phyloP scores from a whole-genome alignment of 768 basidiomycete genomes.

The Boletus rex-veris region DNA sequence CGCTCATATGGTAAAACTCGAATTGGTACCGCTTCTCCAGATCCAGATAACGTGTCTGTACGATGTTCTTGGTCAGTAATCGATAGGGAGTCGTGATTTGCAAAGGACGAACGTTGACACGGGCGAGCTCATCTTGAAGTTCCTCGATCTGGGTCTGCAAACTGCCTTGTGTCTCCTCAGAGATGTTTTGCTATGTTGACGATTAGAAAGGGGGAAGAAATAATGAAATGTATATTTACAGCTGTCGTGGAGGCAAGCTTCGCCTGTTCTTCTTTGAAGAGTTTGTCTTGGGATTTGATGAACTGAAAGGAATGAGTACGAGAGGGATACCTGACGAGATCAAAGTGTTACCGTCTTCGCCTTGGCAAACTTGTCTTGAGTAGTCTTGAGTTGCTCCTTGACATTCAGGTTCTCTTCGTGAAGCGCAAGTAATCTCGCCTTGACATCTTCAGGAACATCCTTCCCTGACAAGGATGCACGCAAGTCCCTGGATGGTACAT shows the following conservation, averaged over 20 bases:
- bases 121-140: slow-evolving; percentile 59
- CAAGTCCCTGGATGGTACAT: slow-evolving; percentile 54
- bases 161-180: slow-evolving; percentile 70
- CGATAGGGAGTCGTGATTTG: background rate
- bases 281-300: slow-evolving; percentile 88
- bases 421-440: slow-evolving; percentile 63
- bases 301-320: slow-evolving; percentile 49
- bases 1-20: slow-evolving; percentile 81
- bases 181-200: slow-evolving; percentile 40
- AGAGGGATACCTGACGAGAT: background rate
- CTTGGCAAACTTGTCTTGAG: slow-evolving; percentile 74
- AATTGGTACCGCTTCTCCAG: slow-evolving; percentile 58
- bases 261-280: slow-evolving; percentile 79
- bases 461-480: slow-evolving; percentile 74
- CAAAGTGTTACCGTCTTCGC: slow-evolving; percentile 58
- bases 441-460: slow-evolving; percentile 80
- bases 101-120: slow-evolving; percentile 45
- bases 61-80: slow-evolving; percentile 1
- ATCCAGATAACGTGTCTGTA: slow-evolving; percentile 50
- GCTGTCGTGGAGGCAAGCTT: slow-evolving; percentile 45
- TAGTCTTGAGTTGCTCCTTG: slow-evolving; percentile 67
- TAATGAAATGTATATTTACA: slow-evolving; percentile 34
- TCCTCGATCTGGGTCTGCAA: slow-evolving; percentile 63
- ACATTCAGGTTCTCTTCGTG: slow-evolving; percentile 75
- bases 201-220: slow-evolving; percentile 8